Evolutionary conservation across 768 basidiomycete species (phyloP), one percentile per base, ranked within the genome.

Genomic region (Lactarius sp.): DNA sequence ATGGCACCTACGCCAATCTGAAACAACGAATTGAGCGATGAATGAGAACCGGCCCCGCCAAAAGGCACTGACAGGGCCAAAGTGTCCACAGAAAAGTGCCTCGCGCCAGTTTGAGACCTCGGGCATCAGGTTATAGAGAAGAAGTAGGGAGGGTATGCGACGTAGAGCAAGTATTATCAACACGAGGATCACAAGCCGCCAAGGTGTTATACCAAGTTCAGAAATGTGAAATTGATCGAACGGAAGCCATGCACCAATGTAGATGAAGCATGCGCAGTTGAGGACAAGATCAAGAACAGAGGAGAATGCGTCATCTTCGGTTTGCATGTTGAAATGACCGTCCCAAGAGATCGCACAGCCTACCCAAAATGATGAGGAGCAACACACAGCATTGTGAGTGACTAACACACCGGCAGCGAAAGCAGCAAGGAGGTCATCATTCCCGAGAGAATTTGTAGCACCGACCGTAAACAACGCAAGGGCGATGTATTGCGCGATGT

Each of bases 321-420:
- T 92, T 63, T 92, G 86, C 20, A 76, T 75, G 69, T 90, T 88
- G 76, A 90, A 90, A 68, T 91, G 80, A 3, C 85, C 90, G 73
- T 96, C 94, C 93, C 92, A 95, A 7, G 92, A 92, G 67, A 98
- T 88, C 1, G 95, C 92, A 57, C 81, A 85, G 3, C 95, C 95
- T 86, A 75, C 72, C 50, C 72, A 61, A 62, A 53, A 57, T 16
- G n/a, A 20, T 57, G 42, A 60, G 9, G 9, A 22, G 12, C 3
- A 22, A 60, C 14, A 42, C 10, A 33, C 6, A 44, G 14, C 5
- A 33, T 50, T 3, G 6, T 12, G 10, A 39, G 54, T 39, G n/a
- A 13, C 5, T 50, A 31, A 59, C 77, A 33, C 50, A 85, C 89
- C 89, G 69, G 86, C 86, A 55, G 90, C 88, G 71, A 97, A 98